Percentiles rank a stretch among this genome's conserved stretches.
Evolutionary conservation across 805 yeast species (phyloP).

Genomic region (Ogataea polymorpha): DNA sequence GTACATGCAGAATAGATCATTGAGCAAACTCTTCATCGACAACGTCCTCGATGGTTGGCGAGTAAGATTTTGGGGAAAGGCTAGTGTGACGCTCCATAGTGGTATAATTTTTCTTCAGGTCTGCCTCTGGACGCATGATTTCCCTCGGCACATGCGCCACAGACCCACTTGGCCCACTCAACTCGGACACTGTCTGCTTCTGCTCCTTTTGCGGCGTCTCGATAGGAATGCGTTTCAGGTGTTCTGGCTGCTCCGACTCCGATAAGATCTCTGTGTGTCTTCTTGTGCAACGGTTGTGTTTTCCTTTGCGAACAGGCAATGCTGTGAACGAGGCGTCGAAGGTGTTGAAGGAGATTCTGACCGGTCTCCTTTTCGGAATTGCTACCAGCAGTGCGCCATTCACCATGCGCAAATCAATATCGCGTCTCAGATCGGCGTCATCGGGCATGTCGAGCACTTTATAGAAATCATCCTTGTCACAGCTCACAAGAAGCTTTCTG

Average conservation of each 20-base stretch:
- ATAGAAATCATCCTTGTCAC: slow-evolving; percentile 21
- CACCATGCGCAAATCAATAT: slow-evolving; percentile 15
- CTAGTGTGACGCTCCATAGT: slow-evolving; percentile 26
- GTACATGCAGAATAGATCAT: neutral
- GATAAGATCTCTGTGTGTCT: too few species aligned
- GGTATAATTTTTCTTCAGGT: slow-evolving; percentile 25
- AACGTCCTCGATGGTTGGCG: slow-evolving; percentile 22
- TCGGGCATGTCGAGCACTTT: slow-evolving; percentile 24
- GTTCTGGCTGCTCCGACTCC: neutral
- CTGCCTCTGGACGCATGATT: neutral
- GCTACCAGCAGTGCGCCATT: slow-evolving; percentile 21
- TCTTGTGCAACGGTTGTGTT: neutral
- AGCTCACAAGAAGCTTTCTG: slow-evolving; percentile 19
- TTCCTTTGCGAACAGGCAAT: neutral
- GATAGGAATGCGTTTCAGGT: neutral
- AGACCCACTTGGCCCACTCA: neutral
- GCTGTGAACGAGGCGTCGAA: neutral
- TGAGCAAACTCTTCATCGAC: slow-evolving; percentile 20
- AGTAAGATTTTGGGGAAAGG: slow-evolving; percentile 13
- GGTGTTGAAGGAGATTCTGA: slow-evolving; percentile 1
- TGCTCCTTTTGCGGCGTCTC: neutral
- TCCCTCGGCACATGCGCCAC: neutral
- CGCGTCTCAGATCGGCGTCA: slow-evolving; percentile 19
- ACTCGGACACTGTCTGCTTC: neutral
- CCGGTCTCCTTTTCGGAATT: neutral